Evolutionary conservation across 495 filamentous ascomycete genomes (phyloP), one percentile per base, ranked within the genome.

Genomic region (Hypoxylon lienhwacheense): DNA sequence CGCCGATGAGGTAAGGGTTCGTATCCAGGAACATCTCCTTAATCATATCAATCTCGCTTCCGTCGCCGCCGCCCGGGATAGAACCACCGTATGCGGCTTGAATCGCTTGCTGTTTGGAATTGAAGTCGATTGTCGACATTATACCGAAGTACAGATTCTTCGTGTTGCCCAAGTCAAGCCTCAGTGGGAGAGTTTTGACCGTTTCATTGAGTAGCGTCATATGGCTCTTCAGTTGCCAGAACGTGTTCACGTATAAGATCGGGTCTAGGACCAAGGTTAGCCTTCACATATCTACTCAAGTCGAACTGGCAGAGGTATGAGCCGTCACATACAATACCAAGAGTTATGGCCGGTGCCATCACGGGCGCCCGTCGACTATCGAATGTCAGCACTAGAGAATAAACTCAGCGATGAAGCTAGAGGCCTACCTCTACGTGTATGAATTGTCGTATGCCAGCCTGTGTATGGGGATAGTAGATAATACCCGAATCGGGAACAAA

Each of bases 201-300:
- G 93, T 97, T n/a, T 85, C 85, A 71, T 98, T 98, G 12, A 98
- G 73, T 53, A 93, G 80, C 20, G 77, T 87, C 93, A 97, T 97
- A 53, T 97, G 91, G 50, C 79, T 81, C 65, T 80, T 87, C 58
- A 98, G 77, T 70, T 97, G 90, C 93, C 93, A 98, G 74, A 98
- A 98, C 4, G 90, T 93, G 70, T 97, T 98, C 69, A 91, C 69
- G 65, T 85, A 98, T 21, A 96, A 69, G 46, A 96, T 84, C 3
- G 93, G 93, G 66, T 78, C 67, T 70, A 20, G 5, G n/a, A 19
- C n/a, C 7, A n/a, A 22, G 6, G 22, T 50, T 43, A 55, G 54
- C 14, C 12, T 31, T 22, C 36, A 40, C 15, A 8, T 36, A 12
- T 25, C 7, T n/a, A 32, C 15, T 11, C 2, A 20, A 15, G 1